Base-by-base conservation (phyloP, 1,139 yeast genomes). In the Kodamaea derodonti region DNA sequence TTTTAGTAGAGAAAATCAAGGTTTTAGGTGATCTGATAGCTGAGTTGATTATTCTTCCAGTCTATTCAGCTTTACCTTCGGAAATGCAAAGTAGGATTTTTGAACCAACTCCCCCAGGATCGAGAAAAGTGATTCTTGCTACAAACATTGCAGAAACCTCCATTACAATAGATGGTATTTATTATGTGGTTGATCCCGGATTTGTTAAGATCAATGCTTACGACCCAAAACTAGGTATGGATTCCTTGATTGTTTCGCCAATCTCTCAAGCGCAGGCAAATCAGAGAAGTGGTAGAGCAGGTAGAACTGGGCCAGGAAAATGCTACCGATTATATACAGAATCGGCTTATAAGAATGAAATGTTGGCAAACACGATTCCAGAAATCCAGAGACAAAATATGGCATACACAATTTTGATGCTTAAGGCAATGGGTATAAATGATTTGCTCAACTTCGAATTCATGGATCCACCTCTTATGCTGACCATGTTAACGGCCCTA, bases 351-450 rank as follows among this genome's bases (percentile, higher is more conserved):
- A 58, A 75, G 30, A 69, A 64, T 34, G 98, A 94, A 53, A 87
- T 92, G 96, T 60, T 80, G 14, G 80, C 92, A 2, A 84, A 81
- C 43, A 76, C 95, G 0, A 71, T 85, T 3, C 98, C 99, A 0
- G 98, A 92, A 52, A 92, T 92, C 36, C 95, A 88, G 57, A 68
- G 99, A 41, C 95, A 85, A 52, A 92, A 94, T 54, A 61, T 92
- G 40, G 76, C 95, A 3, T 77, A 84, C 51, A 88, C 97, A 0
- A 81, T 90, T 32, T 65, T 92, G 46, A 80, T 90, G 85, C 69
- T 92, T 41, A 92, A 92, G 54, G 95, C 97, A 1, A 88, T 92
- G 94, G 97, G 97, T 0, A 86, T 92, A 34, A 75, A 84, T 39
- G 94, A 90, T 54, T 59, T 90, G 32, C 47, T 86, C 24, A 69